Evolutionary conservation across 2,329 filamentous ascomycete species (phyloP), one percentile per base, ranked within the genome.

Genomic region (Tolypocladium inflatum): DNA sequence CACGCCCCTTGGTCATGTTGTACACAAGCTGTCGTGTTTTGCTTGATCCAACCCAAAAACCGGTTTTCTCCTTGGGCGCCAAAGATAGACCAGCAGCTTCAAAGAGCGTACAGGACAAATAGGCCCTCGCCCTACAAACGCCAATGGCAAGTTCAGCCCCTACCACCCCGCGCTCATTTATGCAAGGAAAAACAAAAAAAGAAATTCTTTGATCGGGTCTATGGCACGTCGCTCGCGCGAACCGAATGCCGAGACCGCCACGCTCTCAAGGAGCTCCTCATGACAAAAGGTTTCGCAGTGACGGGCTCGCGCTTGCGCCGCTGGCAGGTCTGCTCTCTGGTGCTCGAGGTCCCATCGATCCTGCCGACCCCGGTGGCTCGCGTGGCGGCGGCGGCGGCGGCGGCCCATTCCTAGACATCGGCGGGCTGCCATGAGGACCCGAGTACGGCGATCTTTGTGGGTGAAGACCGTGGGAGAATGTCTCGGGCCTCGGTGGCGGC

Each of bases 301-400:
- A 91, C 13, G 89, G 88, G 66, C 86, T 91, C 19, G 88, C 87
- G 66, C 89, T 91, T 4, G 88, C 88, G n/a, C 87, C 87, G 55
- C 81, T 82, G 37, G 79, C 73, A 38, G 79, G 76, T 54, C 80
- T 74, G 23, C 61, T 69, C 54, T 81, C 78, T 57, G 74, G 63
- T 38, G 68, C 65, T 35, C 71, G 68, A 48, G 64, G 65, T 26
- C 59, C 64, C 26, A 61, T 73, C 65, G 62, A 53, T 9, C 57
- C 57, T n/a, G 59, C 57, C 10, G 63, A 56, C 37, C 52, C 71
- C 62, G 62, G 61, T 19, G 63, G 54, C 30, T 70, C 68, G 41
- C 64, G 68, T 11, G 67, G 66, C 13, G 67, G 63, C 26, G 58
- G 59, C n/a, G 58, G 57, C 19, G 54, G 66, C 9, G 69, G 66